Conservation (phyloP, 768 basidiomycete genomes). For the Gymnopilus dilepis region DNA sequence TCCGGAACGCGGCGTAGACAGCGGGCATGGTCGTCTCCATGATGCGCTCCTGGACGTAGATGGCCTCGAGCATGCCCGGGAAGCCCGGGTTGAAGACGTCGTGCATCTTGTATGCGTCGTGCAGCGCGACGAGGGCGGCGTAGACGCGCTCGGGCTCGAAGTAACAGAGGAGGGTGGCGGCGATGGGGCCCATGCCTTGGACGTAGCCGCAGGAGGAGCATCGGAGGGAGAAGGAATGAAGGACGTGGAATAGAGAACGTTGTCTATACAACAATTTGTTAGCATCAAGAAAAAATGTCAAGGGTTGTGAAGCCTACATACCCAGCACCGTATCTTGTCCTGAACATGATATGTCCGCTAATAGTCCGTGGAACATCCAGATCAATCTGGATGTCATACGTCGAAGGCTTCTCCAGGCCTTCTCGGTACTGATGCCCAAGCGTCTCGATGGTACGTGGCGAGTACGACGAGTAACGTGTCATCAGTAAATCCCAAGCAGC, state of each 20-base stretch:
- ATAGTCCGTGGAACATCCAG: slow-evolving; percentile 97
- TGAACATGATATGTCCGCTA: slow-evolving; percentile 91
- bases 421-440: slow-evolving; percentile 61
- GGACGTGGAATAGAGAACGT: slow-evolving; percentile 92
- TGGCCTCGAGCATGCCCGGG: slow-evolving; percentile 93
- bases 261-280: slow-evolving; percentile 62
- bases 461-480: slow-evolving; percentile 53
- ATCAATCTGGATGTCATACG: slow-evolving; percentile 96
- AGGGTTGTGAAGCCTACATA: slow-evolving; percentile 45
- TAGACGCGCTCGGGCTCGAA: slow-evolving; percentile 91
- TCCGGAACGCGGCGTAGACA: slow-evolving; percentile 85
- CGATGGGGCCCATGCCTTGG: slow-evolving; percentile 98
- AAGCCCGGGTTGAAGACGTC: slow-evolving; percentile 92
- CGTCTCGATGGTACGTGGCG: slow-evolving; percentile 47
- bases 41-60: slow-evolving; percentile 93
- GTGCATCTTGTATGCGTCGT: slow-evolving; percentile 89
- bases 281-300: background rate
- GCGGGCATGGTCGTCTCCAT: slow-evolving; percentile 88
- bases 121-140: slow-evolving; percentile 83
- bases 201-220: slow-evolving; percentile 93
- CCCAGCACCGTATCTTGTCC: slow-evolving; percentile 96
- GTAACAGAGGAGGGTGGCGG: slow-evolving; percentile 93
- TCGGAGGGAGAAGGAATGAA: slow-evolving; percentile 89
- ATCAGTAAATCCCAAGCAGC: slow-evolving; percentile 92
- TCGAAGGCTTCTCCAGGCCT: slow-evolving; percentile 78